These are phyloP conservation scores for Penicillium goetzii DNA, from an alignment of 495 filamentous ascomycete genomes.

Conservation along the genomic window DNA sequence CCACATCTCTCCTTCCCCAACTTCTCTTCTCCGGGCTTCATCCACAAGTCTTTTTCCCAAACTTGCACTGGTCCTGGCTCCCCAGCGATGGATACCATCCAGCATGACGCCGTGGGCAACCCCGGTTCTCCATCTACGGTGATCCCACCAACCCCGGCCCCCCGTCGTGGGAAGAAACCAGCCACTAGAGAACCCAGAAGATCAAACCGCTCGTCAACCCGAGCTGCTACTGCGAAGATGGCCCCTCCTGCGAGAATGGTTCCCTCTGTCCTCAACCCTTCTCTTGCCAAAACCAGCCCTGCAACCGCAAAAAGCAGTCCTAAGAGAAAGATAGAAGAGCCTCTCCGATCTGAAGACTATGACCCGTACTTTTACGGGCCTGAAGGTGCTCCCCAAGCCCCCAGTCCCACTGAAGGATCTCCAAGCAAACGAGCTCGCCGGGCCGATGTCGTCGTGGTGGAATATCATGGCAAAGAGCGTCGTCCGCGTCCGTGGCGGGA, in stretches of 20 bases:
- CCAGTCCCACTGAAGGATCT: slow-evolving; percentile 15
- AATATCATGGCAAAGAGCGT: slow-evolving; percentile 34
- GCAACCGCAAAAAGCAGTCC: background rate
- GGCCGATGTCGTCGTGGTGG: slow-evolving; percentile 3
- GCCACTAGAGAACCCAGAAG: background rate
- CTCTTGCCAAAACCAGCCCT: background rate
- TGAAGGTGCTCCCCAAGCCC: slow-evolving; percentile 28
- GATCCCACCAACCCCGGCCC: background rate
- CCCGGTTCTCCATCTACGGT: background rate
- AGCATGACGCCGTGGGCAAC: background rate
- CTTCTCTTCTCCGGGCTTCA: background rate
- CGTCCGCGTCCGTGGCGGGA: slow-evolving; percentile 44
- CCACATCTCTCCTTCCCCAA: background rate
- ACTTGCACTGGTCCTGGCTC: background rate
- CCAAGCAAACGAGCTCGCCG: slow-evolving; percentile 18
- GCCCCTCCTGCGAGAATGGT: background rate
- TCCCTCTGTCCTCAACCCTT: background rate
- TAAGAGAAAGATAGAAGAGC: background rate
- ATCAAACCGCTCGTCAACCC: background rate
- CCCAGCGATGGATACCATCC: background rate
- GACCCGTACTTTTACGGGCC: background rate
- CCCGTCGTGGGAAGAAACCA: background rate
- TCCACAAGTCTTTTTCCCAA: background rate
- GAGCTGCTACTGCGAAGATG: background rate
- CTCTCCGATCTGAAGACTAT: background rate